Evolutionary conservation across 169 alveolate species (phyloP).

Genomic region (Cyclospora cayetanensis): DNA sequence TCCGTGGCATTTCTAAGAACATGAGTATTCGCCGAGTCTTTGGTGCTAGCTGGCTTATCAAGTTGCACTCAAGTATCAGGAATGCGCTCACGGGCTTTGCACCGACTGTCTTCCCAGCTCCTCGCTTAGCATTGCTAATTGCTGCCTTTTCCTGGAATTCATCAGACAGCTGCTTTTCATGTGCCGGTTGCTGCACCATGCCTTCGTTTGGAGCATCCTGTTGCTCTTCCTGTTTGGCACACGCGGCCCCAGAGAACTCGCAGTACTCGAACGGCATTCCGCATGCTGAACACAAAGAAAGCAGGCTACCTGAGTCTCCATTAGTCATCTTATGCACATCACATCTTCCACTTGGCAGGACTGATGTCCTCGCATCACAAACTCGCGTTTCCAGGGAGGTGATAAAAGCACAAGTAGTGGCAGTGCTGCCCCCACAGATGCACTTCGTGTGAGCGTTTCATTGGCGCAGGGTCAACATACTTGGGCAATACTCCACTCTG

Average conservation of each 20-base stretch:
- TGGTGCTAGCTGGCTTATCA: not conserved
- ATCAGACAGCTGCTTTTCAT: conserved; percentile 31
- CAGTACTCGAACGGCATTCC: conserved; percentile 59
- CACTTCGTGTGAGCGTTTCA: not conserved
- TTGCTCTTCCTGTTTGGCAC: not conserved
- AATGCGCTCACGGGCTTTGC: conserved; percentile 15
- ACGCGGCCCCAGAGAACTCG: conserved; percentile 59
- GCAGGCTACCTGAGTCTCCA: not conserved
- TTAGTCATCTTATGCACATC: not conserved
- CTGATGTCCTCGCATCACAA: not conserved
- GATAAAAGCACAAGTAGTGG: not conserved
- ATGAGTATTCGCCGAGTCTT: not conserved
- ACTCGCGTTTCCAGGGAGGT: not conserved
- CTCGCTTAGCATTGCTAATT: conserved; percentile 7
- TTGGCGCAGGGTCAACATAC: not conserved
- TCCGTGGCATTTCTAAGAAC: not conserved
- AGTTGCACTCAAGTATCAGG: too few species aligned
- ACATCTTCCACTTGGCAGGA: not conserved
- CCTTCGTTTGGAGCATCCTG: not conserved
- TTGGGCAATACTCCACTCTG: conserved; percentile 49
- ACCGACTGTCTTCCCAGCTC: conserved; percentile 27
- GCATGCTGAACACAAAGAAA: not conserved
- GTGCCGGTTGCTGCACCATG: not conserved
- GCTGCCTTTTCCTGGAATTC: conserved; percentile 34
- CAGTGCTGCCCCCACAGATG: not conserved